Conservation (phyloP, 2,329 filamentous ascomycete genomes). For the Cadophora sp. region DNA sequence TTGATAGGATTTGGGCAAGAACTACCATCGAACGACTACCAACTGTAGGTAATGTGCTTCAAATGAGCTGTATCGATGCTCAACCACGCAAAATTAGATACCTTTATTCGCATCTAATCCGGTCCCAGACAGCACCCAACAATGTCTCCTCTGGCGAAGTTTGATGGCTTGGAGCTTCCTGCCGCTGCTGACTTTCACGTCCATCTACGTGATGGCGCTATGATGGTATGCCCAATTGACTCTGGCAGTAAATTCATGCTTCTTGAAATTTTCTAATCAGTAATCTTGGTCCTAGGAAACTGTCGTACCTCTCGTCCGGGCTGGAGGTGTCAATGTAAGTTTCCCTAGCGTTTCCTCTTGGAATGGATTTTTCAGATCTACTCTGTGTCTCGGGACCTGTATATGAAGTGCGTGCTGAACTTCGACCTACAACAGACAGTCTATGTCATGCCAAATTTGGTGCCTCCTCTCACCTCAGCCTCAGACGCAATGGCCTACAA, state of each 20-base stretch:
- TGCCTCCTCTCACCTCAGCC: slow-evolving; percentile 68
- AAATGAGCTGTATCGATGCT: too few relatives aligned
- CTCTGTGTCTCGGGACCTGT: background rate
- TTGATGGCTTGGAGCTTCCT: slow-evolving; percentile 58
- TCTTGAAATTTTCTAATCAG: background rate
- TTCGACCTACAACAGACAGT: slow-evolving; percentile 32
- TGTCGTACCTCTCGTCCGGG: slow-evolving; percentile 59
- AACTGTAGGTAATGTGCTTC: too few relatives aligned
- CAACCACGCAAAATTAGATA: too few relatives aligned
- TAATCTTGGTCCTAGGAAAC: slow-evolving; percentile 48
- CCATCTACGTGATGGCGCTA: slow-evolving; percentile 60
- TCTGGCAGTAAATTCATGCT: background rate
- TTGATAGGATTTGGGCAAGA: too few relatives aligned
- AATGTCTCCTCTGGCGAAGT: slow-evolving; percentile 32
- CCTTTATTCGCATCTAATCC: too few relatives aligned
- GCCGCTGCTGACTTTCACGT: slow-evolving; percentile 68
- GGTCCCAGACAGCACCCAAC: background rate
- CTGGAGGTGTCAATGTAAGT: slow-evolving; percentile 65
- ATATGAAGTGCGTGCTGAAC: background rate
- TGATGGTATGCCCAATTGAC: background rate
- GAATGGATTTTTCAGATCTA: background rate
- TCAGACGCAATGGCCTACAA: slow-evolving; percentile 71
- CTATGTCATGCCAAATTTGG: slow-evolving; percentile 65
- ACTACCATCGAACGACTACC: too few relatives aligned
- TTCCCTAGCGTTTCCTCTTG: background rate